Conservation (phyloP, 805 yeast genomes). For the Candida insectorum region DNA sequence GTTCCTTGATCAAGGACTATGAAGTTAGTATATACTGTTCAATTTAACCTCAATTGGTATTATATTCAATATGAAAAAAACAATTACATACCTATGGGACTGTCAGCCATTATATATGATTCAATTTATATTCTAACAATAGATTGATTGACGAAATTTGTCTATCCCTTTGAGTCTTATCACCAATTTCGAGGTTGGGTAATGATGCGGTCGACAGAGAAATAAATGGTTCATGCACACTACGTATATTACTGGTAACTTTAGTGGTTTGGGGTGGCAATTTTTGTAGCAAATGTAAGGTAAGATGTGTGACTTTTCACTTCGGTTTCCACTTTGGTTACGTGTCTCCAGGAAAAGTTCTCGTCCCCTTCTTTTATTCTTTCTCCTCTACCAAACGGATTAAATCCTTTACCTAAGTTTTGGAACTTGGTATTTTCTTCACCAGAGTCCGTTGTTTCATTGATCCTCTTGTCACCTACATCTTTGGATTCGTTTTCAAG, state of each 20-base stretch:
- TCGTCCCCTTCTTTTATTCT: constrained; percentile 87
- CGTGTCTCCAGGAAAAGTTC: constrained; percentile 74
- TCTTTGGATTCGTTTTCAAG: constrained; percentile 16
- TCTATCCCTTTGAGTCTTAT: not conserved
- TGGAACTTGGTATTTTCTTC: constrained; percentile 27
- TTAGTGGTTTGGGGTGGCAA: not conserved
- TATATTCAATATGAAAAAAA: too few species aligned
- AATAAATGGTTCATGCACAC: too few species aligned
- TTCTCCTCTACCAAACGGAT: constrained; percentile 91
- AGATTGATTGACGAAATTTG: not conserved
- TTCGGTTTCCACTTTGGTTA: constrained; percentile 81
- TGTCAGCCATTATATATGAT: constrained; percentile 5
- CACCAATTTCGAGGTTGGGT: not conserved
- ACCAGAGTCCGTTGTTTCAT: constrained; percentile 8
- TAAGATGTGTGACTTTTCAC: constrained; percentile 93
- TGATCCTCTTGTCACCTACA: constrained; percentile 20
- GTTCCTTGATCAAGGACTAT: constrained; percentile 97
- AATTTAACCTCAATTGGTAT: too few species aligned
- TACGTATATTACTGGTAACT: too few species aligned
- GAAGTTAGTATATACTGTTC: constrained; percentile 12
- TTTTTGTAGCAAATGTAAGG: constrained; percentile 75
- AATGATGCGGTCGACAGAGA: not conserved
- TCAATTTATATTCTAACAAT: not conserved
- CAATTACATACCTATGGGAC: constrained; percentile 7
- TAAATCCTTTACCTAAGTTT: constrained; percentile 52